phyloP scores from a whole-genome alignment of 2,329 filamentous ascomycete species.

The Stemphylium beticola region DNA sequence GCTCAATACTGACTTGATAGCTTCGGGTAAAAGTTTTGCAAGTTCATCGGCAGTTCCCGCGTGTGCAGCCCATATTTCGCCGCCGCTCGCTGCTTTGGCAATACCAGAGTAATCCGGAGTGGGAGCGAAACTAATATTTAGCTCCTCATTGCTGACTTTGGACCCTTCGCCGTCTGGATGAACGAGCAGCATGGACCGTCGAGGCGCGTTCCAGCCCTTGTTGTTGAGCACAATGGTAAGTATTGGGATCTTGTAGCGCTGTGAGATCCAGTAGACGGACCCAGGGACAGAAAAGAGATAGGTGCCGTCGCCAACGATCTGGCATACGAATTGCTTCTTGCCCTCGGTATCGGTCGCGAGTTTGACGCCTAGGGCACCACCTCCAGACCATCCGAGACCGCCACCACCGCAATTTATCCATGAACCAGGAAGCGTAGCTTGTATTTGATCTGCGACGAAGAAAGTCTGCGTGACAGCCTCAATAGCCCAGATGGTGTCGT shows the following conservation, averaged over 20 bases:
- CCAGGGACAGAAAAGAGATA: conserved; percentile 70
- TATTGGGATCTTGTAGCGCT: conserved; percentile 69
- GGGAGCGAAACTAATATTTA: conserved; percentile 71
- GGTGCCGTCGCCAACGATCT: conserved; percentile 70
- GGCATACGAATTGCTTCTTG: conserved; percentile 47
- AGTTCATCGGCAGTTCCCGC: conserved; percentile 65
- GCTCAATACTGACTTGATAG: conserved; percentile 63
- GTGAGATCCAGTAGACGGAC: conserved; percentile 71
- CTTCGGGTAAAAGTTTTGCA: conserved; percentile 60
- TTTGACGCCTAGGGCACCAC: conserved; percentile 76
- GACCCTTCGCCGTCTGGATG: conserved; percentile 69
- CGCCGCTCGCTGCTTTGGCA: conserved; percentile 69
- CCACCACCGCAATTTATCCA: conserved; percentile 85
- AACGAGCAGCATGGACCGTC: conserved; percentile 66
- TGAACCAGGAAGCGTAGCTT: conserved; percentile 69
- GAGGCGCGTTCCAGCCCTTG: conserved; percentile 73
- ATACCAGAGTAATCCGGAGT: conserved; percentile 72
- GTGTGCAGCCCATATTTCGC: conserved; percentile 65
- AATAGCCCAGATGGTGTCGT: conserved; percentile 75
- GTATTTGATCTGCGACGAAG: conserved; percentile 73
- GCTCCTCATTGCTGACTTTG: conserved; percentile 66
- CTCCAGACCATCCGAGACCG: conserved; percentile 81
- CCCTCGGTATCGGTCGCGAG: conserved; percentile 65
- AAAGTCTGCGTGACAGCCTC: conserved; percentile 77
- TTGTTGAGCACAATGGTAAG: conserved; percentile 73